Conservation (phyloP, 2,329 filamentous ascomycete species). For the Phaeosphaeriaceae sp. region DNA sequence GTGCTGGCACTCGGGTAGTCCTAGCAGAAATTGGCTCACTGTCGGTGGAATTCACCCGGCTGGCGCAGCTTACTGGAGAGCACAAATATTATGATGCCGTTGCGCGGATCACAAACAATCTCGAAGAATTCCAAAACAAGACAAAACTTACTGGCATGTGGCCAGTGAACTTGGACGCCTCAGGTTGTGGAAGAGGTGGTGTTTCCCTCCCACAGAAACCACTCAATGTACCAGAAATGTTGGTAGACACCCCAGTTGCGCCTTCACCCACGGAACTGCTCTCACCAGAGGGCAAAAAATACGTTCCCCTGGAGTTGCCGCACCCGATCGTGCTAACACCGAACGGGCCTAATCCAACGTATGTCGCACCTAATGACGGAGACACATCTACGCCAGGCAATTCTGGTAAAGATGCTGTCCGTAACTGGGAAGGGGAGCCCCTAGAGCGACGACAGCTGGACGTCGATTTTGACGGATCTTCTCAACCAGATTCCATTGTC, state of each 20-base stretch:
- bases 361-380: conserved; percentile 9
- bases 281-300: conserved; percentile 42
- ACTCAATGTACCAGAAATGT: conserved; percentile 17
- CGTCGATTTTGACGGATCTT: conserved; percentile 21
- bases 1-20: conserved; percentile 50
- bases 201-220: conserved; percentile 32
- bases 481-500: conserved; percentile 7
- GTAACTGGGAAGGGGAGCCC: conserved; percentile 30
- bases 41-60: conserved; percentile 56
- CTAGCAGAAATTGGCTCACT: conserved; percentile 57
- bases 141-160: conserved; percentile 58
- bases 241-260: conserved; percentile 9
- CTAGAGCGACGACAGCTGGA: conserved; percentile 33
- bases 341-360: conserved; percentile 22
- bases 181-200: conserved; percentile 43
- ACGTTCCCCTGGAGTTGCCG: conserved; percentile 38
- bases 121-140: conserved; percentile 53
- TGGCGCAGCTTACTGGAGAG: conserved; percentile 56
- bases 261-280: conserved; percentile 25
- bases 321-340: conserved; percentile 34
- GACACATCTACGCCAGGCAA: conserved; percentile 13
- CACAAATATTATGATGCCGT: conserved; percentile 57
- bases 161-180: conserved; percentile 54
- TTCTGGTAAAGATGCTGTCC: conserved; percentile 19
- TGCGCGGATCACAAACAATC: conserved; percentile 52